These are phyloP conservation scores for Phytophthora rubi DNA, from an alignment of 352 stramenopile genomes.

Conservation along the genomic window DNA sequence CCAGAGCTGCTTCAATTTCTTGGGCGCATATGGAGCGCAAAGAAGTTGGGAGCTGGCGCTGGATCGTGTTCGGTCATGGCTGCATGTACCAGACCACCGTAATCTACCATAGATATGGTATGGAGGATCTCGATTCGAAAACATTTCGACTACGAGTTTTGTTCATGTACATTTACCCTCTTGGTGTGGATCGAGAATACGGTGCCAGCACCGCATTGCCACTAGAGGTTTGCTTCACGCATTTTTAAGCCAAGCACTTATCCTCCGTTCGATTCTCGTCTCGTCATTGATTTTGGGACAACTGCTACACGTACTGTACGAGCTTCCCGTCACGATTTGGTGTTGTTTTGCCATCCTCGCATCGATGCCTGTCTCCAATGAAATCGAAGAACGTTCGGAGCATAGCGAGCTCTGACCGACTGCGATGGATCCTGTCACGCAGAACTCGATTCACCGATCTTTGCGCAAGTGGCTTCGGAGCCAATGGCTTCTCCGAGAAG, in stretches of 20 bases:
- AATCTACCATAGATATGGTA: background rate
- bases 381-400: conserved; percentile 1
- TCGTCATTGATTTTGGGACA: background rate
- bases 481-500: background rate
- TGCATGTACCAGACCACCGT: background rate
- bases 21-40: background rate
- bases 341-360: background rate
- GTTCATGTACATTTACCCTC: too few species aligned
- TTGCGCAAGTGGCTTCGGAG: background rate
- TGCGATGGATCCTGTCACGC: background rate
- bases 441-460: conserved; percentile 1
- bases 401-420: background rate
- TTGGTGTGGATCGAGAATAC: too few species aligned
- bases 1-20: background rate
- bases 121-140: background rate
- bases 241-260: too few species aligned
- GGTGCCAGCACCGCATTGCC: too few species aligned
- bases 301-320: background rate
- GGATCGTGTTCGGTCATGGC: background rate
- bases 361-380: background rate
- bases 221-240: too few species aligned
- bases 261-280: background rate
- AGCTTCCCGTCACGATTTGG: conserved; percentile 1
- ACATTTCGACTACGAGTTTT: too few species aligned
- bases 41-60: background rate